Evolutionary conservation across 1,139 yeast species (phyloP).

Genomic region (Protomyces lactucae-debilis): DNA sequence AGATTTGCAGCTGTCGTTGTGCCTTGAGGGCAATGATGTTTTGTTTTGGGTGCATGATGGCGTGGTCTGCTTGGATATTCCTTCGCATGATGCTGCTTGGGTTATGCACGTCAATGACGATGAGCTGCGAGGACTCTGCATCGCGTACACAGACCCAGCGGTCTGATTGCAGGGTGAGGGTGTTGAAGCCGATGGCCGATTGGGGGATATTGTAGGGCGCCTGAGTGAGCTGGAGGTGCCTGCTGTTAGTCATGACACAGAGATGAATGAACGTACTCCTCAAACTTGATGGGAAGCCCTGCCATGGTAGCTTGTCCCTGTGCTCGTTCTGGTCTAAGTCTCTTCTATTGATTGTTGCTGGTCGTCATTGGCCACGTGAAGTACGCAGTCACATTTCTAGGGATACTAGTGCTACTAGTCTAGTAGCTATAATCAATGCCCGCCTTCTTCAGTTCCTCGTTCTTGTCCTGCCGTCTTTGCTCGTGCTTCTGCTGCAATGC

Average conservation of each 20-base stretch:
- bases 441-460: conserved; percentile 46
- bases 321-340: neutral
- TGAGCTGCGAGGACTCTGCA: conserved; percentile 74
- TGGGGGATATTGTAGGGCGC: conserved; percentile 79
- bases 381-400: neutral
- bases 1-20: conserved; percentile 66
- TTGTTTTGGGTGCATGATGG: conserved; percentile 89
- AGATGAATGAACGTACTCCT: conserved; percentile 6
- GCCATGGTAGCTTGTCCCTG: neutral
- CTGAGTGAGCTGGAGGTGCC: conserved; percentile 31
- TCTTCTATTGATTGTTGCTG: neutral
- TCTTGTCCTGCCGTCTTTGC: conserved; percentile 46
- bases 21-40: conserved; percentile 90
- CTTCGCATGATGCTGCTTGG: conserved; percentile 72
- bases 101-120: conserved; percentile 78
- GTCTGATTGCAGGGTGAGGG: conserved; percentile 92
- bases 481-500: conserved; percentile 51
- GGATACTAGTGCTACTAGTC: neutral
- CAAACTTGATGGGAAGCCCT: conserved; percentile 26
- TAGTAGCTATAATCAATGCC: conserved; percentile 48
- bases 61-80: conserved; percentile 96
- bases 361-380: neutral
- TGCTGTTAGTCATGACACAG: neutral
- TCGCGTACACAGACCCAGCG: conserved; percentile 84
- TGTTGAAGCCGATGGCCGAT: conserved; percentile 79